Evolutionary conservation across 2,329 filamentous ascomycete genomes (phyloP), one percentile per base, ranked within the genome.

Genomic region (Davidsoniella neocaledoniae): DNA sequence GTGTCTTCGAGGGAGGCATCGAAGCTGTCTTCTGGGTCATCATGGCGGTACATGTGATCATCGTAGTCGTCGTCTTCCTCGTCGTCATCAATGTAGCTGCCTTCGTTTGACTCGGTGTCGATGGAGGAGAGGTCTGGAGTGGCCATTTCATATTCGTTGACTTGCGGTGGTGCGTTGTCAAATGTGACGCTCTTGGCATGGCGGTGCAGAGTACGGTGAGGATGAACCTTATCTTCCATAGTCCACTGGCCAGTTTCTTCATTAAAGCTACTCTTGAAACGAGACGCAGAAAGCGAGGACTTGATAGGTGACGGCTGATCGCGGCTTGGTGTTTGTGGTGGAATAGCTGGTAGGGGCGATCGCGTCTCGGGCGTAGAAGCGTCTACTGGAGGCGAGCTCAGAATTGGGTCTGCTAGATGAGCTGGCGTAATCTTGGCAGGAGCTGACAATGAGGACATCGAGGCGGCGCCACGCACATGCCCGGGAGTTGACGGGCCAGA

Each of bases 91-190:
- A 95, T 88, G 62, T 85, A 95, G 67, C 90, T 96, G 40, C 87
- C 86, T 60, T 95, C 86, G 7, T 90, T 82, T 10, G 90, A 96
- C 57, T 83, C 87, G 45, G 85, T 90, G 23, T 85, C 86, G 21
- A 93, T 73, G 0, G 88, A 94, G 1, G 90, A 95, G n/a, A 93
- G 77, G 60, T 95, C 91, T 9, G 91, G 91, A 2, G 91, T 98
- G 33, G 86, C 84, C 83, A 95, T 88, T 66, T 96, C 91, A 63
- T 96, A 98, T 66, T 98, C 91, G 61, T 96, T 94, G 59, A 98
- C 76, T 61, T 94, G 85, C 21, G 91, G 91, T 19, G 90, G 90
- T 2, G 86, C 87, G 37, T 82, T 83, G 65, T 96, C 87, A 62
- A 98, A 98, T 0, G 90, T 98, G 52, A 98, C 91, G 59, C 88